Evolutionary conservation across 805 yeast species (phyloP), one percentile per base, ranked within the genome.

Genomic region (Ogataea sp.): DNA sequence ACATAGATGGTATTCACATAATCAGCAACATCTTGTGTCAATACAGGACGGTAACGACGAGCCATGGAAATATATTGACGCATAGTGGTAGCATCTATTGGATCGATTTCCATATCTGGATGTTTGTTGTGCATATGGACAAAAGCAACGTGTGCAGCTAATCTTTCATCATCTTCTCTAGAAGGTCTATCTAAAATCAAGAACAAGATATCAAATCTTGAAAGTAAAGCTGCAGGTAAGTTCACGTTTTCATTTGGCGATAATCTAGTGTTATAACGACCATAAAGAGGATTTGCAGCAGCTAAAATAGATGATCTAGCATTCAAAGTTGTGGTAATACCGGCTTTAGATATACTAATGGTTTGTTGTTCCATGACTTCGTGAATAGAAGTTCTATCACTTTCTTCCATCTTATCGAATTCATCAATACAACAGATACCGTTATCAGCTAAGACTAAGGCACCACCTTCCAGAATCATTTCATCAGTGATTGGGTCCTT

Each of bases 301-400:
- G 98, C 98, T 46, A 93, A 65, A 44, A 93, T 85, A 5, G 97
- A 89, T 0, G 97, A 77, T 59, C 98, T 76, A 7, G 98, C 98
- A 58, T 93, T 93, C 50, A 93, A 69, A 2, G 97, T 86, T 9
- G 98, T 93, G 46, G 93, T 85, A 51, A 93, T 93, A 49, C 98
- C 98, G 3, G 98, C 98, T 62, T 93, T 93, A 32, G 97, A 85
- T 42, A 93, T 93, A 18, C 96, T 85, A 43, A 93, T 93, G 2
- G 98, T 93, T 63, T 93, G 98, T 61, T 93, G 98, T 65, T 93
- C 98, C 98, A 93, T 93, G 26, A 93, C 98, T 69, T 90, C 98
- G 63, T 90, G 97, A 55, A 93, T 93, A 2, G 97, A 97, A 0
- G 97, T 93, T 55, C 98, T 73, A 64, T 93, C 98, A 46, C 74